These are phyloP conservation scores for Platanus orientalis DNA, from an alignment of 164 flowering plant species.

Conservation along the genomic window DNA sequence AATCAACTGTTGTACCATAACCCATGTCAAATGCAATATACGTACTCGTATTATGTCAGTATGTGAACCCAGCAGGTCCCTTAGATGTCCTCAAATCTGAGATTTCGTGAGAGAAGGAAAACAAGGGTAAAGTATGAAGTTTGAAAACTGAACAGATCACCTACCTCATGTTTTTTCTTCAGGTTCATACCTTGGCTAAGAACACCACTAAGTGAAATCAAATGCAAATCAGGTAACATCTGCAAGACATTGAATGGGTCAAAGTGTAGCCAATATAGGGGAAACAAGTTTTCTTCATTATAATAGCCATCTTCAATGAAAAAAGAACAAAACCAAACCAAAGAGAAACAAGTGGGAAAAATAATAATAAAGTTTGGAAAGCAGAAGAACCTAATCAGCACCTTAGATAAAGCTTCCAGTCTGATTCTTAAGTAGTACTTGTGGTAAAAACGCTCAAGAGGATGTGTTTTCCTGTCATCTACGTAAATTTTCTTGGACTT, in stretches of 20 bases:
- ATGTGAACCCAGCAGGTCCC: neutral
- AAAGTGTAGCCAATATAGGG: neutral
- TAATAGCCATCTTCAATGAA: neutral
- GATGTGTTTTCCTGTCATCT: no score
- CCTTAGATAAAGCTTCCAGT: no score
- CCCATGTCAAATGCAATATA: neutral
- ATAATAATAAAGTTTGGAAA: neutral
- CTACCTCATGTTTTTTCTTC: slow-evolving; percentile 89
- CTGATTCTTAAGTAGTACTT: no score
- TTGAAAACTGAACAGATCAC: slow-evolving; percentile 13
- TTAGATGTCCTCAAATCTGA: neutral
- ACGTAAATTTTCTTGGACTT: no score
- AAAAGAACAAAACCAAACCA: neutral
- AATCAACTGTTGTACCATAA: no score
- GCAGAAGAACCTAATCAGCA: no score
- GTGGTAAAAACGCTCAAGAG: no score
- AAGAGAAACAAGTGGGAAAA: neutral
- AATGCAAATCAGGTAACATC: slow-evolving; percentile 47
- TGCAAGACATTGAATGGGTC: slow-evolving; percentile 25
- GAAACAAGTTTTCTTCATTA: neutral
- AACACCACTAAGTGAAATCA: slow-evolving; percentile 51
- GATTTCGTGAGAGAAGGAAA: neutral
- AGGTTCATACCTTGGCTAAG: slow-evolving; percentile 81
- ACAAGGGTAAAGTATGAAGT: neutral
- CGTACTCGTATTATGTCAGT: neutral